These are phyloP conservation scores for Elsinoe australis DNA, from an alignment of 2,329 filamentous ascomycete genomes.

Conservation along the genomic window DNA sequence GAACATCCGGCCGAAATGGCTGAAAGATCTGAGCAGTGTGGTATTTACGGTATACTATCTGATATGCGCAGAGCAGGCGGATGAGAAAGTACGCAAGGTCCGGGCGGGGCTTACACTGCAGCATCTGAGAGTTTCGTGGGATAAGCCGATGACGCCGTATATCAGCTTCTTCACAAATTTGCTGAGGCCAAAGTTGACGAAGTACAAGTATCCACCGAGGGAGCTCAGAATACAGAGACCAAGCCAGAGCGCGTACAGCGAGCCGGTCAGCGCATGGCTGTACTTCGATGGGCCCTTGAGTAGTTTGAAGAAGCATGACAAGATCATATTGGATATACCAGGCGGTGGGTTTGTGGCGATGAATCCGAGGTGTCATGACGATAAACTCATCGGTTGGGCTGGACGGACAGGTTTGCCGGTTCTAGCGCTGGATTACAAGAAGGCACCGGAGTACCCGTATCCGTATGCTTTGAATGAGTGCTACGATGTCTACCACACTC, in stretches of 20 bases:
- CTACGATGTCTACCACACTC: constrained; percentile 72
- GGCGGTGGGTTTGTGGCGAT: constrained; percentile 96
- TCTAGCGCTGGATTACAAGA: constrained; percentile 82
- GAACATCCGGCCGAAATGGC: constrained; percentile 72
- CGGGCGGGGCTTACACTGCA: constrained; percentile 80
- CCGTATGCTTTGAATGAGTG: constrained; percentile 82
- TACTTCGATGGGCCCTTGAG: constrained; percentile 87
- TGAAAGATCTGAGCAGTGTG: constrained; percentile 74
- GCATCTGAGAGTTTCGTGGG: constrained; percentile 87
- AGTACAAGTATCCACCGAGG: constrained; percentile 69
- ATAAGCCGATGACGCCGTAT: constrained; percentile 86
- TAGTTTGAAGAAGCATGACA: constrained; percentile 66
- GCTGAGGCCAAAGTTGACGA: constrained; percentile 60
- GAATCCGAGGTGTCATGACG: constrained; percentile 88
- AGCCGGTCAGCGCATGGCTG: constrained; percentile 78
- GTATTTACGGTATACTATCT: constrained; percentile 86
- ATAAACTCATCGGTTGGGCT: constrained; percentile 89
- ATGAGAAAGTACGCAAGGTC: constrained; percentile 92
- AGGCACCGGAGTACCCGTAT: constrained; percentile 77
- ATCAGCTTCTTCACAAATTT: constrained; percentile 64
- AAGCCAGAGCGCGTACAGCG: constrained; percentile 68
- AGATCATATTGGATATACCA: constrained; percentile 79
- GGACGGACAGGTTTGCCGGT: constrained; percentile 81
- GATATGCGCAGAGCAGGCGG: constrained; percentile 83
- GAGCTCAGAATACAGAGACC: constrained; percentile 80